Base-by-base conservation (phyloP, 2,329 filamentous ascomycete genomes). In the Tolypocladium album region DNA sequence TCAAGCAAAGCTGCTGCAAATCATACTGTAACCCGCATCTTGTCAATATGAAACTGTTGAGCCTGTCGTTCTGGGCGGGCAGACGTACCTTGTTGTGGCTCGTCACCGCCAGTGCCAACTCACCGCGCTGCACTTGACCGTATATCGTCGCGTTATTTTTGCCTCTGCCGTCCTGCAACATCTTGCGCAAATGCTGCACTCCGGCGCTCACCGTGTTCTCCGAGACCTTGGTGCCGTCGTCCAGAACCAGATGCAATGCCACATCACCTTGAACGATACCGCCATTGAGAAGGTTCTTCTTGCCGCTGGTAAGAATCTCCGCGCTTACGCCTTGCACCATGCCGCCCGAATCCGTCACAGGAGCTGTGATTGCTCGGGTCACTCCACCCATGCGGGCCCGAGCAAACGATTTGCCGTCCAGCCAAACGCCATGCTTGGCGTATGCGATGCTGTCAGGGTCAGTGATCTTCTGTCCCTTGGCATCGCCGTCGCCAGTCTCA, bases 361-460 rank as follows among this genome's bases (percentile, higher is more conserved):
- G 78, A 6, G 75, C 66, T 2, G 77, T 75, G 12, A 80, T 67
- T 1, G 75, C 74, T 56, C 70, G 69, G 4, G 76, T 80, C 22
- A 79, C 70, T 22, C 78, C 78, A 20, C 74, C 77, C 22, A 78
- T 67, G 34, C 73, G 70, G 13, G 77, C 77, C 31, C 76, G 69
- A 1, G 65, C 67, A 61, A 79, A 78, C 1, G 66, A 64, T 61
- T 73, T 73, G 0, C 76, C 76, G 31, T 76, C 74, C 1, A 78
- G 67, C 62, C 68, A 70, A 24, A 77, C 61, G 1, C 74, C 76
- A 59, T 77, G 74, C 61, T 76, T 77, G 8, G 75, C 75, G 59
- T 72, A 73, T 7, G 67, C 65, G 4, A 75, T 63, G 60, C 66
- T 70, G 11, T 69, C 67, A 0, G 71, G 65, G 55, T 74, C 57